Base-by-base conservation (phyloP, 108 stramenopile species). In the Tribonema minus region DNA sequence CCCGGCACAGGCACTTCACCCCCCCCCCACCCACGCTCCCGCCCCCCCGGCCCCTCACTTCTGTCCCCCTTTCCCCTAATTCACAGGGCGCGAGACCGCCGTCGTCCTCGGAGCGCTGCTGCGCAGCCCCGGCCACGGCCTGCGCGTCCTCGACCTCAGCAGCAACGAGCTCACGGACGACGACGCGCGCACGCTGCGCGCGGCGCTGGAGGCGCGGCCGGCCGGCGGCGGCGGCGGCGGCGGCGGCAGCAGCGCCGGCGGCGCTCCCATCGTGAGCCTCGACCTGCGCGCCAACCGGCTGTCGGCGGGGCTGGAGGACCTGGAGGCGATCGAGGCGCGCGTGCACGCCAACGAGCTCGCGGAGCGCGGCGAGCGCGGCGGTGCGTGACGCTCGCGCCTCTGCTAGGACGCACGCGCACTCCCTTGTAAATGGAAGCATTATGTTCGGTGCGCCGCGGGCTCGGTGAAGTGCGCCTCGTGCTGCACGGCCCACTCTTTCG, bases 151-250 rank as follows among this genome's bases (percentile, higher is more conserved):
- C 26, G 87, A 88, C 39, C 74, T 88, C 3, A 72, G 69, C 30
- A 80, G 82, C 67, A 88, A 88, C 33, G 81, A 68, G 26, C 59
- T 88, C 0, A 29, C 36, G 27, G 86, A 87, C 20, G 80, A 59
- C 0, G 87, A 86, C 36, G 58, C 75, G 20, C 31, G 41, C 35
- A 46, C 39, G 34, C 64, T 87, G 5, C 6, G 29, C 29, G 36
- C 25, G 27, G 83, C 86, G 36, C 81, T 87, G 30, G 70, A 70
- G 26, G n/a, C n/a, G n/a, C n/a, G n/a, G n/a, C n/a, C n/a, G n/a
- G 23, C 39, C 32, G 30, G 39, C 68, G 30, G 41, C 41, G 20
- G 68, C 1, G 9, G 33, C 69, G 0, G 58, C 25, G 0, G 69
- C 32, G 4, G 9, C 7, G 6, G 27, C 25, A 27, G 26, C 26